phyloP scores from a whole-genome alignment of 305 asterid species.

The Fraxinus sp. region DNA sequence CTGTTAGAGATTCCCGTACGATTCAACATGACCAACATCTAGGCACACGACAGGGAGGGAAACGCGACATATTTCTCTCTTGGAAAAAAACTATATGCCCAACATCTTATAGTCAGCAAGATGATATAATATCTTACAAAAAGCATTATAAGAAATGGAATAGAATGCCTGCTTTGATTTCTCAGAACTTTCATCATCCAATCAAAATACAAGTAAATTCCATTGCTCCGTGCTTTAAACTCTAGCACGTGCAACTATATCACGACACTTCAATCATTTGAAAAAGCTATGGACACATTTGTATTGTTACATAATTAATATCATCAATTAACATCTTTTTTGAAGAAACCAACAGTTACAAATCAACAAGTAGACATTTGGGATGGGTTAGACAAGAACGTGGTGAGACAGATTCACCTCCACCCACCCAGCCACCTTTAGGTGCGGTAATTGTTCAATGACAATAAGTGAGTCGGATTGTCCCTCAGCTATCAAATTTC shows the following conservation, averaged over 20 bases:
- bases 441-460: constrained; percentile 25
- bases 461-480: constrained; percentile 27
- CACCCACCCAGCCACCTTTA: constrained; percentile 24
- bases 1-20: not conserved
- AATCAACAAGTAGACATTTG: constrained; percentile 29
- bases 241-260: not conserved
- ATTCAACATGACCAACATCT: not conserved
- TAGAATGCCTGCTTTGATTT: not conserved
- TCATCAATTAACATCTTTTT: not conserved
- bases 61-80: not conserved
- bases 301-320: not conserved
- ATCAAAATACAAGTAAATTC: not conserved
- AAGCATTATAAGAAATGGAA: not conserved
- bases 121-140: not conserved
- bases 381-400: constrained; percentile 28
- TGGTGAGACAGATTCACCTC: constrained; percentile 25
- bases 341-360: not conserved
- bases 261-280: not conserved
- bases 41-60: not conserved
- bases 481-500: constrained; percentile 35
- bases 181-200: not conserved
- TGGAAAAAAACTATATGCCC: not conserved
- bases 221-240: not conserved
- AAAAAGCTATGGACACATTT: not conserved
- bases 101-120: not conserved